phyloP scores from a whole-genome alignment of 345 rosid species.

The Hibiscus mutabilis region DNA sequence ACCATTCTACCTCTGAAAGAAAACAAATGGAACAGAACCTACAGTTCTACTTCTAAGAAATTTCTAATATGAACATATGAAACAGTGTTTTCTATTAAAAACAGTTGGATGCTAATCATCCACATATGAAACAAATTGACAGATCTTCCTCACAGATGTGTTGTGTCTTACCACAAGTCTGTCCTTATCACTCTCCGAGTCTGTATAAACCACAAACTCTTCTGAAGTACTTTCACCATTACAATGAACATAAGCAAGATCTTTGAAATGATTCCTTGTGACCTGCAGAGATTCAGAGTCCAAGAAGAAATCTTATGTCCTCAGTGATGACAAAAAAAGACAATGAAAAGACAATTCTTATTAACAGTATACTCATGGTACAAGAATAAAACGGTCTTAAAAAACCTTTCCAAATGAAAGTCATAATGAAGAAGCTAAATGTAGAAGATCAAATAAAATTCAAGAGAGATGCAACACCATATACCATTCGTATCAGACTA shows the following conservation, averaged over 20 bases:
- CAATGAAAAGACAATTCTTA: background rate
- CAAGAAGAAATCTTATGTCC: background rate
- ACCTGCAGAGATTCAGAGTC: slow-evolving; percentile 35
- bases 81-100: background rate
- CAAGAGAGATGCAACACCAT: background rate
- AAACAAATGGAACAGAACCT: slow-evolving; percentile 1
- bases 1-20: background rate
- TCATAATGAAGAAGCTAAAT: background rate
- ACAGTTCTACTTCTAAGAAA: background rate
- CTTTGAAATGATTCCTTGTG: slow-evolving; percentile 58
- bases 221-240: slow-evolving; percentile 38
- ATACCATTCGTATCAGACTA: slow-evolving; percentile 62
- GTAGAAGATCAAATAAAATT: background rate
- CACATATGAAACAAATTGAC: background rate
- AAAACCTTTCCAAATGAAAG: background rate
- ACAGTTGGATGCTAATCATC: background rate
- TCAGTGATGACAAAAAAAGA: background rate
- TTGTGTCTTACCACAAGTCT: slow-evolving; percentile 55
- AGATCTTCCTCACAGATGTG: slow-evolving; percentile 4
- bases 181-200: slow-evolving; percentile 51
- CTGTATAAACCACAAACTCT: slow-evolving; percentile 54
- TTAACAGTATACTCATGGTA: background rate
- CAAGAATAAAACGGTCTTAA: background rate
- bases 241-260: slow-evolving; percentile 47
- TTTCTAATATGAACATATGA: background rate